phyloP scores from a whole-genome alignment of 176 grass and related monocot genomes.

The Triticum turgidum region DNA sequence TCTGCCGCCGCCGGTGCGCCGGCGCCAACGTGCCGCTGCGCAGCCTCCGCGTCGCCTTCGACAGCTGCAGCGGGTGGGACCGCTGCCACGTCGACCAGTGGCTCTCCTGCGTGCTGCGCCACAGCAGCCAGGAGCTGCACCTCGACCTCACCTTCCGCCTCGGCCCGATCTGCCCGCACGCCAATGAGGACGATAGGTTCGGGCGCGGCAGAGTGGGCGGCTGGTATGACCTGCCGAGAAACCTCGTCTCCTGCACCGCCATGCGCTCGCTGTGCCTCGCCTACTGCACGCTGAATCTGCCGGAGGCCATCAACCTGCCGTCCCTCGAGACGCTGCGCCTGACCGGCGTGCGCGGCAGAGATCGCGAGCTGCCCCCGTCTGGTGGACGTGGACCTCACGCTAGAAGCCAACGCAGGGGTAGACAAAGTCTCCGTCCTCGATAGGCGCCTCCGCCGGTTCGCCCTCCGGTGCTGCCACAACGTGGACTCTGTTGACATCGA shows the following conservation, averaged over 20 bases:
- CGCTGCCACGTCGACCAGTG: not conserved
- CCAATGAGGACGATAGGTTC: rapidly evolving
- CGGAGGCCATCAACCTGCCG: not conserved
- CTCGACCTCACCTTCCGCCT: not conserved
- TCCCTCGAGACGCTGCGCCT: not conserved
- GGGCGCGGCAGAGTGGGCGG: not conserved
- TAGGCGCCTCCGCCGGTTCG: not conserved
- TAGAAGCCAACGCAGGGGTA: not conserved
- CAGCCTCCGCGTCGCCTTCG: not conserved
- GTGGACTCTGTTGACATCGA: not conserved
- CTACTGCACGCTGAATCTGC: not conserved
- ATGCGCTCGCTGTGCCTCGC: not conserved
- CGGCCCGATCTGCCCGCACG: not conserved
- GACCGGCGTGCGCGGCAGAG: not conserved
- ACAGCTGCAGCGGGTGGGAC: not conserved
- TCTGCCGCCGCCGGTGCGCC: not conserved
- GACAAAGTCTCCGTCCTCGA: not conserved
- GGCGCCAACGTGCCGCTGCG: not conserved
- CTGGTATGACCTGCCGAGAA: not conserved
- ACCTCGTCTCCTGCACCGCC: not conserved
- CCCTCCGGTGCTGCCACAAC: not conserved
- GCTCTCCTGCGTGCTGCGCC: not conserved
- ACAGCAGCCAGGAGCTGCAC: not conserved
- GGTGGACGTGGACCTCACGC: not conserved
- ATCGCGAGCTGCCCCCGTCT: not conserved